Evolutionary conservation across 805 yeast genomes (phyloP).

Genomic region (Metschnikowia lachancei): DNA sequence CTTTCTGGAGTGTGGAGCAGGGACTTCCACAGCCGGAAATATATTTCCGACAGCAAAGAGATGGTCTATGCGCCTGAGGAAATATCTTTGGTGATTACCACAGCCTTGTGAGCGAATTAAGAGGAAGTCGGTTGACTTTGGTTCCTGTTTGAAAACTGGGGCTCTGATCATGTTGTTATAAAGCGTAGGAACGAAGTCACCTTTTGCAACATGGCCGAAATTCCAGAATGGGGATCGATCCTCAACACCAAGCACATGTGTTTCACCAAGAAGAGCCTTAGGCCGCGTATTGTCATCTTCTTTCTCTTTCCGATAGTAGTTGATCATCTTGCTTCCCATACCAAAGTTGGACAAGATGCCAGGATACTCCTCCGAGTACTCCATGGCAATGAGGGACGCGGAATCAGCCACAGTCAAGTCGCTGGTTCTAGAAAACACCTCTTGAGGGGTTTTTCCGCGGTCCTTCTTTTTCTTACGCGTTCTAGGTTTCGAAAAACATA

Average conservation of each 20-base stretch:
- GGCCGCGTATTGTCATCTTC: conserved; percentile 86
- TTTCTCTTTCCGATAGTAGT: conserved; percentile 81
- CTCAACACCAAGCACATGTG: conserved; percentile 92
- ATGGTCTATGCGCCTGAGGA: conserved; percentile 63
- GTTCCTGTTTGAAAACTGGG: conserved; percentile 86
- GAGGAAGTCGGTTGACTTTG: conserved; percentile 74
- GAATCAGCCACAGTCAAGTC: conserved; percentile 85
- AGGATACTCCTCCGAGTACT: conserved; percentile 89
- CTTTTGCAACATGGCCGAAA: conserved; percentile 94
- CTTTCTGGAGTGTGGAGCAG: conserved; percentile 96
- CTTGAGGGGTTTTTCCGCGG: conserved; percentile 75
- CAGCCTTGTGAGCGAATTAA: conserved; percentile 77
- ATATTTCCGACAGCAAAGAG: conserved; percentile 88
- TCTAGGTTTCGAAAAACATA: conserved; percentile 74
- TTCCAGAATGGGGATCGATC: conserved; percentile 98
- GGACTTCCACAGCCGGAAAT: conserved; percentile 90
- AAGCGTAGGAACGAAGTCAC: conserved; percentile 88
- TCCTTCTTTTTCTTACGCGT: conserved; percentile 84
- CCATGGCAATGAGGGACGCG: conserved; percentile 72
- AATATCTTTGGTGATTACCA: conserved; percentile 69
- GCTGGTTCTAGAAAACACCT: conserved; percentile 64
- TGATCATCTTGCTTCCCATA: conserved; percentile 91
- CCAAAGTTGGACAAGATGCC: conserved; percentile 82
- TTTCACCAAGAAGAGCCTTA: conserved; percentile 85
- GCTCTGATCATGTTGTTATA: conserved; percentile 91